Evolutionary conservation across 106 monocot genomes (phyloP), one percentile per base, ranked within the genome.

Genomic region (Dioscorea alata): DNA sequence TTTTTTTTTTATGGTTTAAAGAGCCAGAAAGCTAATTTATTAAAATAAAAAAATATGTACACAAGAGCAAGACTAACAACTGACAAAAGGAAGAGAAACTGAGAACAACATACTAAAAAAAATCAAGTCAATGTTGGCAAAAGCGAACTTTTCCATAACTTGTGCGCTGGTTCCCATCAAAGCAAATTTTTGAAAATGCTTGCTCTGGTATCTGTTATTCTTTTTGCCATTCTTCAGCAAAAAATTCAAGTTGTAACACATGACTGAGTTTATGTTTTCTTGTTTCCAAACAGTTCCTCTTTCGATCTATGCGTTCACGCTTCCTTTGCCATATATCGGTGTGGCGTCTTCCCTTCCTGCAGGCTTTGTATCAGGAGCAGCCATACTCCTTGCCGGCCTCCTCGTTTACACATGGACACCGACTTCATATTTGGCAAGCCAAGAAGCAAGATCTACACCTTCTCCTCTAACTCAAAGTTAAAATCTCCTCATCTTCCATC

Each of bases 281-380:
- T 25, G 8, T 42, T 8, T 76, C 75, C 28, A 28, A 28, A 28
- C 92, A 97, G 97, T 97, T 64, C 97, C 97, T n/a, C 81, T 97
- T 50, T 80, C 97, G 49, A 89, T 97, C 76, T 97, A 83, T 21
- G 97, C 86, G 60, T 97, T 97, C 92, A 97, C 97, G 21, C 83
- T 92, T 42, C 97, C 97, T 0, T 76, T 97, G 59, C 97, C 97
- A 13, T 92, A 89, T 69, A 80, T 92, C 3, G 97, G 89, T n/a
- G 78, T 59, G 23, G 77, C 97, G 0, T 86, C 97, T 3, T 60
- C 84, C 5, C 85, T 97, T 15, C 87, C 92, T 0, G 59, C 80
- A 13, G 88, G 92, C 23, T 97, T 97, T 69, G 53, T 97, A 25
- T 50, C 76, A 2, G 97, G 97, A 4, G 89, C 92, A 24, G 58